Percentiles rank a stretch among this genome's conserved stretches.
Conservation (phyloP, 2,329 filamentous ascomycete species). For the Epichloe sibirici region DNA sequence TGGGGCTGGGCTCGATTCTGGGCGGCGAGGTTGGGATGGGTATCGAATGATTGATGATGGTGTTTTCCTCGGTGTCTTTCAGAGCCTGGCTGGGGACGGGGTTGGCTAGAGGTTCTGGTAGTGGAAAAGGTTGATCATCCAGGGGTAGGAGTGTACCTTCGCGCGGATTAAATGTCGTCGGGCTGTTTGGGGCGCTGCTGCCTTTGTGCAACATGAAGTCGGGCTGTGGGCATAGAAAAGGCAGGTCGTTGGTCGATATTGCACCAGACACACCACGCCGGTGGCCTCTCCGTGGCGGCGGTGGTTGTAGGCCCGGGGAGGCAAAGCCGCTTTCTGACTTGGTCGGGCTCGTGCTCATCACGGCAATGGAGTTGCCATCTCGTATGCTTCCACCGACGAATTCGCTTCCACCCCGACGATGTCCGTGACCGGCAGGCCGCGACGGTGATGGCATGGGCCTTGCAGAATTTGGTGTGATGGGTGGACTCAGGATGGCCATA, state of each 20-base stretch:
- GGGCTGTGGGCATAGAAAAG: conserved; percentile 50
- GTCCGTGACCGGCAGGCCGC: conserved; percentile 53
- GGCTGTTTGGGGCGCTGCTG: conserved; percentile 54
- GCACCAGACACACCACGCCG: conserved; percentile 60
- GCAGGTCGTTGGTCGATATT: conserved; percentile 74
- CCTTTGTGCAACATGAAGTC: conserved; percentile 38
- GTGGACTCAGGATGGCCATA: conserved; percentile 36
- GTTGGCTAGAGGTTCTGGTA: conserved; percentile 6
- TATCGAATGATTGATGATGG: conserved; percentile 2
- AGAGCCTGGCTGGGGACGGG: background rate
- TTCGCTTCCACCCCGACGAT: conserved; percentile 73
- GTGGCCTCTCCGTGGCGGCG: conserved; percentile 47
- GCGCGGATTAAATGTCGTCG: conserved; percentile 31
- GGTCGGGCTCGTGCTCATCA: conserved; percentile 58
- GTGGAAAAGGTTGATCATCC: conserved; percentile 4
- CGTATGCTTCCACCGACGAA: conserved; percentile 66
- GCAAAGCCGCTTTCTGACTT: conserved; percentile 48
- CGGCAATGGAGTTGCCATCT: conserved; percentile 43
- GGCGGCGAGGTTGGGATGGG: conserved; percentile 5
- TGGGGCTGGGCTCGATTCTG: conserved; percentile 9
- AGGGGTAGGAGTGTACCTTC: conserved; percentile 14
- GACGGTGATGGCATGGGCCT: conserved; percentile 41
- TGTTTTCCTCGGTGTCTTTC: background rate
- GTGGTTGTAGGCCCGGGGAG: conserved; percentile 40
- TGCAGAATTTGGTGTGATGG: conserved; percentile 40